These are phyloP conservation scores for Nicotiana rustica DNA, from an alignment of 305 asterid species.

Conservation along the genomic window DNA sequence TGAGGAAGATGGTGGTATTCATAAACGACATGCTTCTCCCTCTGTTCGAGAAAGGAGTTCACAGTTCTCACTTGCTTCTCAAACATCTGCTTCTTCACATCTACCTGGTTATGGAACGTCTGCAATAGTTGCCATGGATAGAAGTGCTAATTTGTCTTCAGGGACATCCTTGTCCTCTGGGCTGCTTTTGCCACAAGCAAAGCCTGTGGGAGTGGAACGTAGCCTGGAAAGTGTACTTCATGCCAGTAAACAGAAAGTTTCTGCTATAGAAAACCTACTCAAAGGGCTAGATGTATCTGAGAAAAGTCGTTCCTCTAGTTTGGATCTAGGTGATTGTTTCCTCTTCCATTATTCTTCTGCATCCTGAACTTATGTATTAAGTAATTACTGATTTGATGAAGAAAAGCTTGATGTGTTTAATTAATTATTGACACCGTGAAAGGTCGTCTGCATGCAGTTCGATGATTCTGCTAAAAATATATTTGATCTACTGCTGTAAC, in stretches of 20 bases:
- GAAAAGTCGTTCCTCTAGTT: conserved; percentile 86
- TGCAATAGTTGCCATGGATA: conserved; percentile 96
- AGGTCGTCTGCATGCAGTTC: neutral
- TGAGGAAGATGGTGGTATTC: conserved; percentile 98
- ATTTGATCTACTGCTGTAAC: conserved; percentile 31
- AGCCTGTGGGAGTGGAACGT: conserved; percentile 78
- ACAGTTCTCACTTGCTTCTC: conserved; percentile 57
- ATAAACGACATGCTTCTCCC: conserved; percentile 95
- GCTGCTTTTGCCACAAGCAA: conserved; percentile 75
- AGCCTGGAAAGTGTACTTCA: conserved; percentile 94
- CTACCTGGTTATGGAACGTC: conserved; percentile 97
- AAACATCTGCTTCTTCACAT: conserved; percentile 69
- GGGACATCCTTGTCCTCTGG: conserved; percentile 83
- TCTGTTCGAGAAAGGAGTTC: conserved; percentile 91
- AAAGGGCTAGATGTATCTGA: conserved; percentile 89
- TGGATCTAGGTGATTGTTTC: conserved; percentile 89
- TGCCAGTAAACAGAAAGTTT: conserved; percentile 97
- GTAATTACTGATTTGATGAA: neutral
- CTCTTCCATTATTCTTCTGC: conserved; percentile 42
- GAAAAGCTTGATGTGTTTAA: neutral
- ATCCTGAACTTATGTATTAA: conserved; percentile 35
- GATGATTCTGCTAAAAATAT: neutral
- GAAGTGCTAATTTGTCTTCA: conserved; percentile 76
- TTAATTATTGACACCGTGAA: conserved; percentile 3
- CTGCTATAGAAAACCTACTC: conserved; percentile 98